phyloP scores from a whole-genome alignment of 331 rosid genomes.

The Malus hybrid region DNA sequence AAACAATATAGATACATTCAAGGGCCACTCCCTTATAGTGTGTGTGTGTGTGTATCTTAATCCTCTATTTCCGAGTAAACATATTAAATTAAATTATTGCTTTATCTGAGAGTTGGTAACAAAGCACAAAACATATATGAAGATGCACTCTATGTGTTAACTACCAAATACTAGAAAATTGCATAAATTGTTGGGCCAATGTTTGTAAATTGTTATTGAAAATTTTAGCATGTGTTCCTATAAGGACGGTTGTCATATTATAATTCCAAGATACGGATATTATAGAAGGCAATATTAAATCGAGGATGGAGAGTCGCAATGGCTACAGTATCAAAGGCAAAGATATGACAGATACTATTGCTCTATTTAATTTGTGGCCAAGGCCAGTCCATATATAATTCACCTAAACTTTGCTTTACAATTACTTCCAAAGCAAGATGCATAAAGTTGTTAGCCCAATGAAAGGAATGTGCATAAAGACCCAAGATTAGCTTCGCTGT shows the following conservation, averaged over 20 bases:
- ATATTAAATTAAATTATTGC: background rate
- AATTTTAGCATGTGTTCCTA: background rate
- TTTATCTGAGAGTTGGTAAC: background rate
- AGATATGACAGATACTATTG: background rate
- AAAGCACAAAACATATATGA: background rate
- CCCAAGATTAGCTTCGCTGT: constrained; percentile 17
- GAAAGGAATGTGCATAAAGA: constrained; percentile 1
- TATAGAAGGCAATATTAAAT: background rate
- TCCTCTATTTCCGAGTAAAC: background rate
- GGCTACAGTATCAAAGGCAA: constrained; percentile 15
- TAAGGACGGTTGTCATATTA: background rate
- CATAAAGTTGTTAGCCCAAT: background rate
- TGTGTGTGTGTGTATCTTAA: background rate
- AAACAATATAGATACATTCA: background rate
- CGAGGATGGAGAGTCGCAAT: constrained; percentile 6
- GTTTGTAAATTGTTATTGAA: background rate
- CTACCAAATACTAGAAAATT: background rate
- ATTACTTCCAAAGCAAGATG: background rate
- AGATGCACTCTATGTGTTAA: background rate
- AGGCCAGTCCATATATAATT: background rate
- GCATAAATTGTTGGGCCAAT: background rate
- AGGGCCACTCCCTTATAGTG: background rate
- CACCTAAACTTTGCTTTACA: background rate
- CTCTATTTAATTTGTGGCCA: background rate
- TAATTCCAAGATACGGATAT: background rate